These are phyloP conservation scores for Stephania japonica DNA, from an alignment of 164 flowering plant genomes.

Conservation along the genomic window DNA sequence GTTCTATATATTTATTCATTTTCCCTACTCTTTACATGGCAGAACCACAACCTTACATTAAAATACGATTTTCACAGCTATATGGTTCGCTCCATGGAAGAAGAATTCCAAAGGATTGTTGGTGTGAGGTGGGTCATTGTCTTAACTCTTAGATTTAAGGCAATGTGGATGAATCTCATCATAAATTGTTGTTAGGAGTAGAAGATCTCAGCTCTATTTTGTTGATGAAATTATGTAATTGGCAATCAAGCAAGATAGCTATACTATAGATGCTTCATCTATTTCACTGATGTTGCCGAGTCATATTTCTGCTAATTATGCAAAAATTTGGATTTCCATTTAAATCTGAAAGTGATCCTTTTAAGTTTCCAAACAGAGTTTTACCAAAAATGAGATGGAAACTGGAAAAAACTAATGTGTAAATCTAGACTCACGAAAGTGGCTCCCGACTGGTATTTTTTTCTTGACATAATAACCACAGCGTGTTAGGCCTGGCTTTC, in stretches of 20 bases:
- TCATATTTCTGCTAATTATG: neutral
- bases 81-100: slow-evolving; percentile 99
- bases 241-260: too few relatives aligned
- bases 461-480: neutral
- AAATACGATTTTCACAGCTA: slow-evolving; percentile 98
- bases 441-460: neutral
- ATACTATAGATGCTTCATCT: too few relatives aligned
- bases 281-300: neutral
- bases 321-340: neutral
- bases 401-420: neutral
- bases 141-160: neutral
- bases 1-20: slow-evolving; percentile 8
- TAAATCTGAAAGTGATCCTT: neutral
- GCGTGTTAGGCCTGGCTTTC: neutral
- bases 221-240: too few relatives aligned
- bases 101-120: slow-evolving; percentile 88
- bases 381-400: neutral
- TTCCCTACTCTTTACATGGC: slow-evolving; percentile 33
- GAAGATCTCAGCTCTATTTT: too few relatives aligned
- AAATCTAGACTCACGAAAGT: neutral
- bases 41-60: slow-evolving; percentile 84
- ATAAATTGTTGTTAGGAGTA: too few relatives aligned
- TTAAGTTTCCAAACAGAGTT: neutral
- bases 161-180: neutral
- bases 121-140: slow-evolving; percentile 70